phyloP scores from a whole-genome alignment of 306 rosid species.

The Cercis canadensis region DNA sequence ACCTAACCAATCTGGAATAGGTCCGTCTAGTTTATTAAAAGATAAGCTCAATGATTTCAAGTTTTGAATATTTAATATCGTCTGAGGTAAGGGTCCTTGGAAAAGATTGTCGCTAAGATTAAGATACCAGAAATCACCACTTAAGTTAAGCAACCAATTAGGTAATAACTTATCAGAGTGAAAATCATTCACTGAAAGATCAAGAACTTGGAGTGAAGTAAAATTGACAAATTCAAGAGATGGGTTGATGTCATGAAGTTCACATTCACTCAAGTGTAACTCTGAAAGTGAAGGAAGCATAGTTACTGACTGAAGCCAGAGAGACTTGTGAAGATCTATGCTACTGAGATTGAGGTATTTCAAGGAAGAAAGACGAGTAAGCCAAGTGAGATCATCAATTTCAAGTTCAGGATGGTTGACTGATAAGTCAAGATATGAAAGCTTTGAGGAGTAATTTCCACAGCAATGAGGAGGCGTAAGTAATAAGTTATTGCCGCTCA shows the following conservation, averaged over 20 bases:
- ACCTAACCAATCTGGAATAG: too few species aligned
- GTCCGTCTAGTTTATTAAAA: too few species aligned
- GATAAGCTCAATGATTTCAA: too few species aligned
- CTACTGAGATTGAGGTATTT: conserved; percentile 2
- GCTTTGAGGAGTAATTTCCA: too few species aligned
- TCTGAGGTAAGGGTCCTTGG: too few species aligned
- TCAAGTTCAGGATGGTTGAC: neutral
- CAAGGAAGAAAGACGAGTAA: conserved; percentile 6
- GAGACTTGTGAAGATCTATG: neutral
- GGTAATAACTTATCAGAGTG: conserved; percentile 27
- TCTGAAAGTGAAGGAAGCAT: conserved; percentile 42
- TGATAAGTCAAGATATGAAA: too few species aligned
- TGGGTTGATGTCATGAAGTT: conserved; percentile 35
- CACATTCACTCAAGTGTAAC: conserved; percentile 23
- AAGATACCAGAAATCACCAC: neutral
- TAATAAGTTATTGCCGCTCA: neutral
- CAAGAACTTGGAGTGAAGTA: conserved; percentile 39
- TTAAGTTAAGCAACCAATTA: conserved; percentile 38
- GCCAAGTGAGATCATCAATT: neutral
- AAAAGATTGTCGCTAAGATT: neutral
- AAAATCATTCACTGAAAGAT: conserved; percentile 1
- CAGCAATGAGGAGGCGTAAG: too few species aligned
- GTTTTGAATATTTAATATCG: too few species aligned
- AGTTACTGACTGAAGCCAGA: conserved; percentile 10
- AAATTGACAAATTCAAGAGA: conserved; percentile 40